Evolutionary conservation across 2,329 filamentous ascomycete genomes (phyloP), one percentile per base, ranked within the genome.

Genomic region (Cercospora janseana): DNA sequence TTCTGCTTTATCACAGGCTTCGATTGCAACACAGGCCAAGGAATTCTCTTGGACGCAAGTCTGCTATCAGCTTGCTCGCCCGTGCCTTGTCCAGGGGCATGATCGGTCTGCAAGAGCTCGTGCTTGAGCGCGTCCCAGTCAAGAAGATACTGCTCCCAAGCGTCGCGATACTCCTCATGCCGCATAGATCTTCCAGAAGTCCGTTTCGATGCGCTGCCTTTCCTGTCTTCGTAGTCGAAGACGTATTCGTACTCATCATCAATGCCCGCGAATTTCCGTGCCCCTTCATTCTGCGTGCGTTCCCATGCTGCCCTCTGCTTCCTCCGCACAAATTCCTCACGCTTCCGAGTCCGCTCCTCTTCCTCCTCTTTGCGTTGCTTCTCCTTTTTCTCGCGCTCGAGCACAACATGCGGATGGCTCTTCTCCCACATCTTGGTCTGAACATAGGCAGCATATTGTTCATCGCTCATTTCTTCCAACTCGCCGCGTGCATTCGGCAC

Each of bases 341-440:
- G 46, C 43, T 58, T 50, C 41, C 57, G 54, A 10, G 60, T 63
- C 32, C 63, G 59, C 46, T 70, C 64, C 54, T 75, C 77, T 55
- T 75, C 76, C 56, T 73, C 69, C 52, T 68, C 68, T 62, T 60
- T 60, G 52, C 70, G 71, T 66, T 77, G 76, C 62, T 75, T 77
- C 58, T 82, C 78, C 47, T 81, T 74, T 35, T 79, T 73, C 48
- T 82, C 83, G 49, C 85, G 79, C 69, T 93, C 89, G 62, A 93
- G 87, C 0, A 92, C 68, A 45, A 94, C 73, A 16, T 92, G 87
- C 58, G 92, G 85, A 65, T 95, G 83, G 46, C 87, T 94, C 72
- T 88, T 90, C 75, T 96, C 91, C 86, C 90, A 98, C 93, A 98
- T 97, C 70, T 83, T 85, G 45, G 79, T 79, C 13, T 92, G 82